Evolutionary conservation across 1,284 basidiomycete species (phyloP), one percentile per base, ranked within the genome.

Genomic region (Ustilago esculenta): DNA sequence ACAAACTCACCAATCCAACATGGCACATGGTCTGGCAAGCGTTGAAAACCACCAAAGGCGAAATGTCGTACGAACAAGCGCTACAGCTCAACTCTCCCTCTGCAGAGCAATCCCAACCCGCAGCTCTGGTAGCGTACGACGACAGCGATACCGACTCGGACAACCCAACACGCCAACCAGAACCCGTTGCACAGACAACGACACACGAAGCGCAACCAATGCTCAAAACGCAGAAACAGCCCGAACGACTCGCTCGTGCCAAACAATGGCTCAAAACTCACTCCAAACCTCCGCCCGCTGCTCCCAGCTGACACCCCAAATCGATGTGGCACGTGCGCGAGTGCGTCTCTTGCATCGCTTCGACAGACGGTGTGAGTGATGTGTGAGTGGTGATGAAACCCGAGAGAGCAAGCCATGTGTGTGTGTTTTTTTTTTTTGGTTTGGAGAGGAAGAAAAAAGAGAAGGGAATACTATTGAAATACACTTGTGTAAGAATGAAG

Each of bases 391-490:
- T 49, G 56, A 46, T 20, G 20, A 18, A 32, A 27, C n/a, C n/a
- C n/a, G n/a, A n/a, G n/a, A n/a, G n/a, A n/a, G n/a, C n/a, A n/a
- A n/a, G n/a, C n/a, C n/a, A n/a, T n/a, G n/a, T n/a, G n/a, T n/a
- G n/a, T n/a, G n/a, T n/a, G n/a, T n/a, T n/a, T n/a, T n/a, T n/a
- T n/a, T n/a, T n/a, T n/a, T n/a, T n/a, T n/a, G n/a, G n/a, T n/a
- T n/a, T n/a, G n/a, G n/a, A n/a, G n/a, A n/a, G n/a, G n/a, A 29
- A 24, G 30, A 50, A 48, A 17, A 6, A 39, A 18, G 23, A 18
- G 35, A 52, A 35, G 61, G 61, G 61, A 65, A 65, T 65, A 65
- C 60, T 56, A 64, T 65, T 65, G 55, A 53, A 54, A 65, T 65
- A 65, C 61, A 65, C 50, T 48, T 52, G 43, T 27, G 45, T 53